Conservation (phyloP, 805 yeast genomes). For the Spathaspora hagerdaliae region DNA sequence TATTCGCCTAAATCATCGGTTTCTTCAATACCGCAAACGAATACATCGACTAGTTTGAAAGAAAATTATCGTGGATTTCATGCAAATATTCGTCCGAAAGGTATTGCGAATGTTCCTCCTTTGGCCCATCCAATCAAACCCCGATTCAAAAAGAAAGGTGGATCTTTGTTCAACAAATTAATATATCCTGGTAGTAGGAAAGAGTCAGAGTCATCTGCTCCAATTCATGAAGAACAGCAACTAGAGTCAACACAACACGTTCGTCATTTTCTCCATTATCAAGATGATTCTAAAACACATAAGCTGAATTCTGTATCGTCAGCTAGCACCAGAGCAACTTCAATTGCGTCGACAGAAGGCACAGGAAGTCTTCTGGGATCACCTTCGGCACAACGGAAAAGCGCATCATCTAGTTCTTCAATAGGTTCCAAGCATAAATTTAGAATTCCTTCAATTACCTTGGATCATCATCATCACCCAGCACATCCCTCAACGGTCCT, state of each 20-base stretch:
- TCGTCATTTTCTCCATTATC: neutral
- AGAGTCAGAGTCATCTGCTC: conserved; percentile 11
- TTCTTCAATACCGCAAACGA: conserved; percentile 10
- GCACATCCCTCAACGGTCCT: conserved; percentile 1
- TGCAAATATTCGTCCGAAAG: conserved; percentile 23
- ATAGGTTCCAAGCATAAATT: conserved; percentile 29
- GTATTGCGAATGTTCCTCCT: conserved; percentile 39
- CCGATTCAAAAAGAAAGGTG: conserved; percentile 34
- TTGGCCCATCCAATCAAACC: conserved; percentile 49
- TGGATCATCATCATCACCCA: conserved; percentile 21
- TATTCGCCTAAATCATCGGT: conserved; percentile 20
- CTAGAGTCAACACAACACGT: neutral
- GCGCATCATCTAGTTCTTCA: conserved; percentile 14
- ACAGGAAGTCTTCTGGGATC: neutral
- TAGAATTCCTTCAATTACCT: conserved; percentile 31
- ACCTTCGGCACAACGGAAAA: conserved; percentile 9
- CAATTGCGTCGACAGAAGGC: neutral
- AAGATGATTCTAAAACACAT: neutral
- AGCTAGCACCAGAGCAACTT: conserved; percentile 1
- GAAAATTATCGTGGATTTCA: conserved; percentile 40
- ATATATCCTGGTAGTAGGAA: conserved; percentile 30
- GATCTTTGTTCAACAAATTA: conserved; percentile 35
- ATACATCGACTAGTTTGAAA: conserved; percentile 6
- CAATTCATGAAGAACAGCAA: neutral
- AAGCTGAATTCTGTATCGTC: neutral